Base-by-base conservation (phyloP, 176 grass and related monocot species). In the Avena sativa region DNA sequence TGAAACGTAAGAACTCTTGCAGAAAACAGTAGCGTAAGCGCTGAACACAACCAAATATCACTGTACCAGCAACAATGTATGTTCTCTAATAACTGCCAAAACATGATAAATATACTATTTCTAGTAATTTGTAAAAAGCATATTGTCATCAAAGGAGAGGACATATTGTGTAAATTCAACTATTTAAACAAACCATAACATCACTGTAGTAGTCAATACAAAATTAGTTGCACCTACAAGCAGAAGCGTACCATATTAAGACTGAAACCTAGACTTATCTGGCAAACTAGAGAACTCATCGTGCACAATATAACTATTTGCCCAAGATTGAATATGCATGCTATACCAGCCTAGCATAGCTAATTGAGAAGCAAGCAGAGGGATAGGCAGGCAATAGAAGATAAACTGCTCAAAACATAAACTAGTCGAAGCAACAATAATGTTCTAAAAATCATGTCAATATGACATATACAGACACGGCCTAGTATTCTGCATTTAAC, bases 81-180 rank as follows among this genome's bases (percentile, higher is more conserved):
- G 7, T 56, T 85, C 47, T 89, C 19, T 74, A n/a, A 14, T n/a
- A 53, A 56, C 17, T 20, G 28, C 50, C 56, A 56, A 76, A 50
- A 56, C 57, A 85, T 86, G 56, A 9, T 12, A 65, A 81, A 49
- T 13, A 83, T 88, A 74, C 25, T 68, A 84, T 13, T 49, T 71
- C 43, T 46, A 8, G 44, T 11, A 44, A 71, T 61, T 86, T 11
- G 30, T 34, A 58, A 44, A 40, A 4, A 26, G 28, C 44, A 55
- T 30, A 62, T 5, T 83, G 25, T 32, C 19, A 64, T n/a, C 4
- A 2, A 71, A 72, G 55, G 53, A 32, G 9, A 11, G n/a, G 17
- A 40, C 56, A 44, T 28, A 30, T 26, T 44, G n/a, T n/a, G 1
- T 3, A 36, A 51, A 85, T 71, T 71, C 12, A 34, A 77, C 10